Evolutionary conservation across 768 basidiomycete species (phyloP).

Genomic region (Austroboletus eburneus): DNA sequence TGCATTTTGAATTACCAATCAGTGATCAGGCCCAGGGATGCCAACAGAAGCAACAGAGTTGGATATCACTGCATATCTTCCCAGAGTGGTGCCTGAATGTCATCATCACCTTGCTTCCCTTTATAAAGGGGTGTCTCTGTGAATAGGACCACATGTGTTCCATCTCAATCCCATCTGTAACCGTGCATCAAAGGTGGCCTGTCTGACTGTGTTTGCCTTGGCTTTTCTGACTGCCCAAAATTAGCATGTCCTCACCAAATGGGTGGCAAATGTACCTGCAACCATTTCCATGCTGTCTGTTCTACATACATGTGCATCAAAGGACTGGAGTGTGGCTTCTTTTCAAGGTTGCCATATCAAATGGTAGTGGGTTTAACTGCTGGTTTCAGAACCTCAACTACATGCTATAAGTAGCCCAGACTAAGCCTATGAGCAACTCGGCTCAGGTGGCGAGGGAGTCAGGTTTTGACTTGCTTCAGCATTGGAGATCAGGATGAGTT

Average conservation of each 20-base stretch:
- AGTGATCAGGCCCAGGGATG: too few species aligned
- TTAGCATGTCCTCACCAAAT: neutral
- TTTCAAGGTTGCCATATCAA: slow-evolving; percentile 23
- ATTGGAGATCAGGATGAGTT: too few species aligned
- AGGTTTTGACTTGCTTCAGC: too few species aligned
- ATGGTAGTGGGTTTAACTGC: too few species aligned
- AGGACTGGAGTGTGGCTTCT: slow-evolving; percentile 10
- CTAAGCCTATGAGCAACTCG: too few species aligned
- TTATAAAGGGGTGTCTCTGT: neutral
- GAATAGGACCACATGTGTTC: slow-evolving; percentile 6
- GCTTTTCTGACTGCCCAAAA: slow-evolving; percentile 10
- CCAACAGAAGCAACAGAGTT: neutral
- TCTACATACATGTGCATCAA: slow-evolving; percentile 7
- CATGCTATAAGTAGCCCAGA: too few species aligned
- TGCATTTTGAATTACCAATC: too few species aligned
- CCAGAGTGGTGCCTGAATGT: neutral
- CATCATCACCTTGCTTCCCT: neutral
- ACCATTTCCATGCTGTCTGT: slow-evolving; percentile 8
- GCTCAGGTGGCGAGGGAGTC: too few species aligned
- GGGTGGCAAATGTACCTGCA: slow-evolving; percentile 6
- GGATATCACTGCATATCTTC: neutral
- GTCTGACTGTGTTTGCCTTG: slow-evolving; percentile 6
- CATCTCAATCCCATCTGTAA: slow-evolving; percentile 25
- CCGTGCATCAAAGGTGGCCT: slow-evolving; percentile 15
- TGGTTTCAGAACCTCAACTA: too few species aligned